Evolutionary conservation across 768 basidiomycete species (phyloP).

Genomic region (Phlebiopsis flavidoalba): DNA sequence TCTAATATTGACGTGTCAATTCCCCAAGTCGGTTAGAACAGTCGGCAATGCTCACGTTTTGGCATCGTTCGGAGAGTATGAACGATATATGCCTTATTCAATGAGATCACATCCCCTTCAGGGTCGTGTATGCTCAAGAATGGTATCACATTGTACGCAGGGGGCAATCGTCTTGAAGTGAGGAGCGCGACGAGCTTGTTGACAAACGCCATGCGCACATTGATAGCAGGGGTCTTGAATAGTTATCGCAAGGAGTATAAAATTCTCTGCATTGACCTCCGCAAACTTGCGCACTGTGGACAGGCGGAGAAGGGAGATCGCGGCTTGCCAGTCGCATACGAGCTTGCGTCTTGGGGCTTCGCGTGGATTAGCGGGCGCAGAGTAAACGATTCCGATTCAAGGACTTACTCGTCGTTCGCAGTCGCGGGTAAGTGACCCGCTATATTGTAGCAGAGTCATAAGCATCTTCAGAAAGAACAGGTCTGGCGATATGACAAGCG

Average conservation of each 20-base stretch:
- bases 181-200: constrained; percentile 66
- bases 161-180: constrained; percentile 56
- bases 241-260: constrained; percentile 64
- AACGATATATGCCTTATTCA: constrained; percentile 58
- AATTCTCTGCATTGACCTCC: constrained; percentile 50
- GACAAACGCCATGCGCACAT: constrained; percentile 75
- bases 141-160: constrained; percentile 77
- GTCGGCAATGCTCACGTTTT: constrained; percentile 29
- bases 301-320: constrained; percentile 75
- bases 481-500: constrained; percentile 64
- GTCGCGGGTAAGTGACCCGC: constrained; percentile 62
- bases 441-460: constrained; percentile 59
- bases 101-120: constrained; percentile 64
- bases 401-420: constrained; percentile 43
- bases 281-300: constrained; percentile 55
- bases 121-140: constrained; percentile 92
- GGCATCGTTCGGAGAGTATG: constrained; percentile 42
- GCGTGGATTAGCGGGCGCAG: not conserved
- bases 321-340: constrained; percentile 83
- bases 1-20: constrained; percentile 26
- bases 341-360: constrained; percentile 49
- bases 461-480: constrained; percentile 78
- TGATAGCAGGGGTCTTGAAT: constrained; percentile 90
- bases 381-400: not conserved
- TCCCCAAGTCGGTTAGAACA: not conserved